These are phyloP conservation scores for Crucibulum laeve DNA, from an alignment of 768 basidiomycete species.

Conservation along the genomic window DNA sequence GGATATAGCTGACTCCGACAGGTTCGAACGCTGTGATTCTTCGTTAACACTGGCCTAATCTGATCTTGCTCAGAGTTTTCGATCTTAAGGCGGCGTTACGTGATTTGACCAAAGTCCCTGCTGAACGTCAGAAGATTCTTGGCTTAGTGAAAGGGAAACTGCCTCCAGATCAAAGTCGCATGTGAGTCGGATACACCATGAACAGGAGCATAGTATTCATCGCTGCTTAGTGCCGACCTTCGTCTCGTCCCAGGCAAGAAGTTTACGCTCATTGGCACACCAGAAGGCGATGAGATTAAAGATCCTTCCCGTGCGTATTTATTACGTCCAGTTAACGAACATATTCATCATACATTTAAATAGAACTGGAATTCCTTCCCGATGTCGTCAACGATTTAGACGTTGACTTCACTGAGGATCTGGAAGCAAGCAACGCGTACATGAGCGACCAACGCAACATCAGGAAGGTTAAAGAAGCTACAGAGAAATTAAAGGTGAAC, in stretches of 20 bases:
- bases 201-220: background rate
- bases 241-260: conserved; percentile 59
- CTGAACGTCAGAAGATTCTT: conserved; percentile 83
- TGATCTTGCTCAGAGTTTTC: conserved; percentile 52
- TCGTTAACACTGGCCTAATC: background rate
- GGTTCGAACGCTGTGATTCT: conserved; percentile 30
- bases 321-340: background rate
- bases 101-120: conserved; percentile 71
- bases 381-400: conserved; percentile 81
- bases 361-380: conserved; percentile 63
- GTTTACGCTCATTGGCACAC: conserved; percentile 84
- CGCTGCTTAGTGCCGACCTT: conserved; percentile 46
- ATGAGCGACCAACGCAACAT: conserved; percentile 77
- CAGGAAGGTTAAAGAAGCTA: conserved; percentile 74
- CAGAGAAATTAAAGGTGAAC: conserved; percentile 58
- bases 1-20: conserved; percentile 73
- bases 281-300: conserved; percentile 81
- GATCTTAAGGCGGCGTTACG: conserved; percentile 72
- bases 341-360: background rate
- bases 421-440: conserved; percentile 53
- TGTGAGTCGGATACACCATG: conserved; percentile 35
- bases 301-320: conserved; percentile 57
- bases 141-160: conserved; percentile 82
- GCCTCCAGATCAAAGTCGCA: conserved; percentile 67
- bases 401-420: conserved; percentile 67